A percentile compares a stretch with the other conserved stretches of the same genome.
Evolutionary conservation across 2,329 filamentous ascomycete genomes (phyloP).

Genomic region (Penicillium sp.): DNA sequence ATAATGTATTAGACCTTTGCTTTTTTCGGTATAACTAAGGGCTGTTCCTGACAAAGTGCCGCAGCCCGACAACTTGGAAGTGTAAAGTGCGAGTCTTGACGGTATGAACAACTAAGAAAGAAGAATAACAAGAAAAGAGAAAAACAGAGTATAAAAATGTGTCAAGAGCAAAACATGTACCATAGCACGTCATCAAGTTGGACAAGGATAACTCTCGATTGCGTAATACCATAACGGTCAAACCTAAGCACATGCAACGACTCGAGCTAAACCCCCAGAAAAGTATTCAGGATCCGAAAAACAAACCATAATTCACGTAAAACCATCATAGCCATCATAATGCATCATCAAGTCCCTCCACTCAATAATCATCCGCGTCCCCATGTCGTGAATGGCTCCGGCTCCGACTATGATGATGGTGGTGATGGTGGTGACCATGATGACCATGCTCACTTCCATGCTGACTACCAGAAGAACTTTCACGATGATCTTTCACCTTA

Average conservation of each 20-base stretch:
- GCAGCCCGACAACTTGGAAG: not conserved
- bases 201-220: not conserved
- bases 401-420: slow-evolving; percentile 22
- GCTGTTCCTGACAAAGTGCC: not conserved
- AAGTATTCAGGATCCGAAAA: not conserved
- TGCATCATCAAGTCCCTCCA: not conserved
- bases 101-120: not conserved
- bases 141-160: not conserved
- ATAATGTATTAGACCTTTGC: not conserved
- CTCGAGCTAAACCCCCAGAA: not conserved
- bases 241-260: not conserved
- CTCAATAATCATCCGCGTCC: slow-evolving; percentile 9
- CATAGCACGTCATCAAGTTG: not conserved
- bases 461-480: slow-evolving; percentile 26
- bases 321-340: not conserved
- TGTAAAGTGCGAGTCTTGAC: no score
- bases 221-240: not conserved
- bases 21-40: not conserved
- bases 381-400: slow-evolving; percentile 18
- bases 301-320: not conserved
- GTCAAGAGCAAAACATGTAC: not conserved
- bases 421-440: slow-evolving; percentile 23
- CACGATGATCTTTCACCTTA: slow-evolving; percentile 49
- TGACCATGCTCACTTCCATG: slow-evolving; percentile 13
- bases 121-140: not conserved